Evolutionary conservation across 225 moss, liverwort and hornwort species (phyloP).

Genomic region (Physcomitrium patens): DNA sequence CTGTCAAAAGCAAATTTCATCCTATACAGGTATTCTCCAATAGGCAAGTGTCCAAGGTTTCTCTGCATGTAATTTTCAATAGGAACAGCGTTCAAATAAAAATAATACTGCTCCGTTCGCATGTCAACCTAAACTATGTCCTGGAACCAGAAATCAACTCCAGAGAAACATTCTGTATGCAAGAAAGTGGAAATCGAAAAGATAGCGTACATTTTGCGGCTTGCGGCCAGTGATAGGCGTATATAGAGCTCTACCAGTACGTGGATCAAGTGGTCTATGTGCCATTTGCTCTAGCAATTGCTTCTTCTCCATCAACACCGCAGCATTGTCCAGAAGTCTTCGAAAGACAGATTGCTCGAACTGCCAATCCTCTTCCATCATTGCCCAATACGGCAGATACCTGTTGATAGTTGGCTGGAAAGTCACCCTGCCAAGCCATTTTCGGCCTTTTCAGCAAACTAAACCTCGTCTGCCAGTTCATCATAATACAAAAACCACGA

Average conservation of each 20-base stretch:
- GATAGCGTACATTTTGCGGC: conserved; percentile 62
- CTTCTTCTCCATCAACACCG: conserved; percentile 79
- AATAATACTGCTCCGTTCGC: background rate
- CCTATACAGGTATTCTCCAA: conserved; percentile 88
- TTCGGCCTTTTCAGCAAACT: conserved; percentile 25
- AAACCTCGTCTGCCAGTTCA: conserved; percentile 13
- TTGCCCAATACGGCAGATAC: conserved; percentile 46
- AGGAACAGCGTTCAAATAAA: background rate
- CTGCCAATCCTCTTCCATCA: conserved; percentile 61
- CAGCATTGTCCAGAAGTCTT: conserved; percentile 83
- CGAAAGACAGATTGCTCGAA: conserved; percentile 79
- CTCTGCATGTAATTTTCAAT: conserved; percentile 53
- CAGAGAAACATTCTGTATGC: background rate
- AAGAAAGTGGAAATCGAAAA: background rate
- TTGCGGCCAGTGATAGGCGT: conserved; percentile 86
- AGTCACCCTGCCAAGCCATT: conserved; percentile 73
- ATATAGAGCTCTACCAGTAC: conserved; percentile 76
- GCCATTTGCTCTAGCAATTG: conserved; percentile 65
- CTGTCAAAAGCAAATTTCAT: conserved; percentile 69
- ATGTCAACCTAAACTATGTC: background rate
- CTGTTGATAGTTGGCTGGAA: conserved; percentile 90
- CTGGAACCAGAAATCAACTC: conserved; percentile 9
- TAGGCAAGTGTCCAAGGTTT: conserved; percentile 80
- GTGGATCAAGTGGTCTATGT: conserved; percentile 69
- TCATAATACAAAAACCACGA: background rate